phyloP scores from a whole-genome alignment of 2,329 filamentous ascomycete genomes.

The Talaromyces sp. region DNA sequence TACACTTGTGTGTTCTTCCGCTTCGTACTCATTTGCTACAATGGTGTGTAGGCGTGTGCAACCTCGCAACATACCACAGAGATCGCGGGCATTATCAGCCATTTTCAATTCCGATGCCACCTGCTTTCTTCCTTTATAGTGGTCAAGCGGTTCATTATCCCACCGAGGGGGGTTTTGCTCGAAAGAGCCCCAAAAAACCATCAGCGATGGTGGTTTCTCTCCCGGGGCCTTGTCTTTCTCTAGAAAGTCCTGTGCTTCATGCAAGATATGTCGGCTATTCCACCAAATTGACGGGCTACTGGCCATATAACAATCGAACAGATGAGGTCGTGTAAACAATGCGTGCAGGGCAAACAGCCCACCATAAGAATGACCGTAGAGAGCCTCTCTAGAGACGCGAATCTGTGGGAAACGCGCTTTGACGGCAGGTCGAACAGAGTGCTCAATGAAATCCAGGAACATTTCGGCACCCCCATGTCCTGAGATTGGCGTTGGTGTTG shows the following conservation, averaged over 20 bases:
- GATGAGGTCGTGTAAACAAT: not conserved
- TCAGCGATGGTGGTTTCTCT: not conserved
- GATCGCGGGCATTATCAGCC: no score
- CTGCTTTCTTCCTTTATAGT: no score
- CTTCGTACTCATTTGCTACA: no score
- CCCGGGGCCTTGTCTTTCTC: not conserved
- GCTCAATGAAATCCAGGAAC: not conserved
- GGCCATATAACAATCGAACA: not conserved
- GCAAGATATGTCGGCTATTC: not conserved
- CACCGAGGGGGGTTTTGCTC: no score
- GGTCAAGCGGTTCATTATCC: no score
- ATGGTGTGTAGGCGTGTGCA: no score
- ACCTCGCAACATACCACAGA: no score
- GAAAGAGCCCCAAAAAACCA: not conserved
- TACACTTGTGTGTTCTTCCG: no score
- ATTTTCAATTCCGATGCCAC: no score
- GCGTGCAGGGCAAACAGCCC: not conserved
- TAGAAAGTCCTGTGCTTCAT: not conserved
- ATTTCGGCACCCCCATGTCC: not conserved
- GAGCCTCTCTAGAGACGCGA: not conserved
- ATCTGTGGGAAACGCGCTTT: not conserved
- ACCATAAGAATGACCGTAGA: conserved; percentile 3
- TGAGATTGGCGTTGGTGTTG: not conserved
- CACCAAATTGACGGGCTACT: not conserved
- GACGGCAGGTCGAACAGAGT: not conserved